Percentiles rank a stretch among this genome's conserved stretches.
These are phyloP conservation scores for Erythrophleum fordii DNA, from an alignment of 306 rosid species.

Conservation along the genomic window DNA sequence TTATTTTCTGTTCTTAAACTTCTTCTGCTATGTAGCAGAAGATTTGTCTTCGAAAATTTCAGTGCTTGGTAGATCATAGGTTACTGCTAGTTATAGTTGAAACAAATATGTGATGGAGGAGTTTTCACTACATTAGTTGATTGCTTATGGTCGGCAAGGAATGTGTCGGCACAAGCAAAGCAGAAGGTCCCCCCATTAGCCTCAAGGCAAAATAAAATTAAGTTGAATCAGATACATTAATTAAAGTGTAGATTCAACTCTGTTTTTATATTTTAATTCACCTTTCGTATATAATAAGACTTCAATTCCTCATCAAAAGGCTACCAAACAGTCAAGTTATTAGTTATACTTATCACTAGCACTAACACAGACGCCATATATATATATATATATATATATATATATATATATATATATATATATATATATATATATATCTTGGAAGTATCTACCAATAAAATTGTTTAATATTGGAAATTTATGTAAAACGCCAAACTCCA, in stretches of 20 bases:
- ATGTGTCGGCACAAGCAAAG: conserved; percentile 8
- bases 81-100: not conserved
- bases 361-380: too few species aligned
- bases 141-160: not conserved
- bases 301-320: not conserved
- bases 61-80: too few species aligned
- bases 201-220: not conserved
- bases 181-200: conserved; percentile 22
- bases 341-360: not conserved
- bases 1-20: too few species aligned
- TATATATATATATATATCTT: too few species aligned
- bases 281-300: not conserved
- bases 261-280: conserved; percentile 18
- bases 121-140: too few species aligned
- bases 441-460: too few species aligned
- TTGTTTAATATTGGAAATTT: too few species aligned
- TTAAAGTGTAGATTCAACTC: not conserved
- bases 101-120: not conserved
- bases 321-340: not conserved
- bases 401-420: too few species aligned
- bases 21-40: too few species aligned
- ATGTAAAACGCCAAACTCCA: too few species aligned
- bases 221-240: not conserved
- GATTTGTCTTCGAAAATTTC: too few species aligned
- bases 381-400: too few species aligned